Percentiles rank a stretch among this genome's conserved stretches.
Evolutionary conservation across 2,329 filamentous ascomycete species (phyloP).

Genomic region (Ambrosiella cleistominuta): DNA sequence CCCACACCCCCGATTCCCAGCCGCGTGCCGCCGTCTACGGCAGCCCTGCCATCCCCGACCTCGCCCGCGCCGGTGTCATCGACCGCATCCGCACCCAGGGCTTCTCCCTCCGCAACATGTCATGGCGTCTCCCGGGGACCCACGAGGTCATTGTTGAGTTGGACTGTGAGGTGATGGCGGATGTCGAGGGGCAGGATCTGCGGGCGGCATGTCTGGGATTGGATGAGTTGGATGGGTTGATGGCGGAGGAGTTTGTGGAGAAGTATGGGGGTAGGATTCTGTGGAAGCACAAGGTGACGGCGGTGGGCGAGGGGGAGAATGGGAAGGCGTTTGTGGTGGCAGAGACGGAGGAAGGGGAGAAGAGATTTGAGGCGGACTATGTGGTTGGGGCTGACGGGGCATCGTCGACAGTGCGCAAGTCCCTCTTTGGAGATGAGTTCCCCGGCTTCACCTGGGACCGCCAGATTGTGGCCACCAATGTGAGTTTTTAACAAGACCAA

Average conservation of each 20-base stretch:
- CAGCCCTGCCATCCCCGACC: slow-evolving; percentile 37
- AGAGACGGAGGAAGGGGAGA: slow-evolving; percentile 22
- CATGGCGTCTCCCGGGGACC: slow-evolving; percentile 23
- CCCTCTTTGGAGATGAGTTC: slow-evolving; percentile 36
- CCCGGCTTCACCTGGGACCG: slow-evolving; percentile 42
- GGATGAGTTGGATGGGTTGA: slow-evolving; percentile 26
- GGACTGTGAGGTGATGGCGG: slow-evolving; percentile 19
- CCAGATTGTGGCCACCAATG: slow-evolving; percentile 46
- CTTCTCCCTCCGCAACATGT: slow-evolving; percentile 23
- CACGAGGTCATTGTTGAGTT: slow-evolving; percentile 22
- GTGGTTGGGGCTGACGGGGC: slow-evolving; percentile 39
- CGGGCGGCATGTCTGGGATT: slow-evolving; percentile 25
- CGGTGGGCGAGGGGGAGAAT: slow-evolving; percentile 27
- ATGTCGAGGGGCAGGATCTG: slow-evolving; percentile 24
- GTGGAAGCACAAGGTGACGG: slow-evolving; percentile 31
- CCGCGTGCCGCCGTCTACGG: slow-evolving; percentile 47
- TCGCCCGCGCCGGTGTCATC: slow-evolving; percentile 41
- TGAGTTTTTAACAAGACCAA: slow-evolving; percentile 18
- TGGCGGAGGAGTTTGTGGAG: slow-evolving; percentile 24
- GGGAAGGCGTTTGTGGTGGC: slow-evolving; percentile 28
- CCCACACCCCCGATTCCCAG: slow-evolving; percentile 35
- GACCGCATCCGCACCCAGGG: slow-evolving; percentile 24
- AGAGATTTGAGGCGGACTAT: slow-evolving; percentile 31
- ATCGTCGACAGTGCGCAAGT: slow-evolving; percentile 29
- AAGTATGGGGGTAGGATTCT: slow-evolving; percentile 22